Base-by-base conservation (phyloP, 2,329 filamentous ascomycete species). In the Cladosporium cucumerinum region DNA sequence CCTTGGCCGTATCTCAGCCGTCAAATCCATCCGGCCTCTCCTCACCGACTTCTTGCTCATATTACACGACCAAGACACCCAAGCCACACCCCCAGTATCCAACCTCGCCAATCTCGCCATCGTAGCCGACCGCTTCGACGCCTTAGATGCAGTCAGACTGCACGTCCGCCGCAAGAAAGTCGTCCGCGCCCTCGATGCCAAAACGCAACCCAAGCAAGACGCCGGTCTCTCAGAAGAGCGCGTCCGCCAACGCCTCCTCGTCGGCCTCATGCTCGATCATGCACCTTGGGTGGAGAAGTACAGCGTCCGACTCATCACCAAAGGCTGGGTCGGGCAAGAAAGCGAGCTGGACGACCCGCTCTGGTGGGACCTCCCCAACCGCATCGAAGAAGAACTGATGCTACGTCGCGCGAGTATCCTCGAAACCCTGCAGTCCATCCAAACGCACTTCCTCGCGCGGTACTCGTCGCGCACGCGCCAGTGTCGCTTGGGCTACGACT, bases 401-500 rank as follows among this genome's bases (percentile, higher is more conserved):
- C 82, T 83, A 68, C 85, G 90, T 1, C 85, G 90, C 11, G 84
- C 86, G 63, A 86, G 84, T 75, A 84, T 92, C 51, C 80, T 93
- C 21, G 85, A 88, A 70, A 89, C 89, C 1, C 81, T 93, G 54
- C 86, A 89, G 62, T 91, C 89, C 0, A 80, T 92, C 0, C 88
- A 88, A 66, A 80, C 81, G 0, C 86, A 92, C 73, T 92, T 92
- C 65, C 78, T 93, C 2, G 73, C 75, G 7, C 78, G 90, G 0
- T 93, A 92, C 74, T 85, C 86, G 1, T 89, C 89, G 11, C 85
- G 87, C n/a, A 82, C 82, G 30, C 76, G 81, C 28, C 90, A 92
- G 73, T 93, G 90, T 76, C 87, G 86, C 70, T 82, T 92, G 0
- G 89, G 90, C 61, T 93, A 93, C 75, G 89, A 91, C 72, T 87